Evolutionary conservation across 495 filamentous ascomycete genomes (phyloP).

Genomic region (Penicillium tannophilum): DNA sequence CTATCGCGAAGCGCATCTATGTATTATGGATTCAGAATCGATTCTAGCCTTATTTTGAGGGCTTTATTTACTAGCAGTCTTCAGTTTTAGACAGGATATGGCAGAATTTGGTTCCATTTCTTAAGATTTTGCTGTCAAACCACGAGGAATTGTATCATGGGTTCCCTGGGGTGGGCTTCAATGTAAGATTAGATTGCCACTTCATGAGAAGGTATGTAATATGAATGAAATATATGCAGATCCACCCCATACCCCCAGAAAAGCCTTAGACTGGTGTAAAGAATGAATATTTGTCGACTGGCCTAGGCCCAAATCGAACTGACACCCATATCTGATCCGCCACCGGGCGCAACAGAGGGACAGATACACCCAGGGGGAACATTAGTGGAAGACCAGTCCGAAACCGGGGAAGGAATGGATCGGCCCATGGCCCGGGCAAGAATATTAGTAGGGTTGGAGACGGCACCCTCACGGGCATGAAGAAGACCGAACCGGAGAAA

Average conservation of each 20-base stretch:
- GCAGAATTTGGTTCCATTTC: not conserved
- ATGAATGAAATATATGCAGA: not conserved
- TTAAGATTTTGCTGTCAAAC: not conserved
- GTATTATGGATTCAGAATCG: not conserved
- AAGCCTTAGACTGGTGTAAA: not conserved
- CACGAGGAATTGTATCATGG: not conserved
- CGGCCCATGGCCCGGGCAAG: conserved; percentile 29
- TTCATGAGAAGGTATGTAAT: not conserved
- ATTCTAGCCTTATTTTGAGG: not conserved
- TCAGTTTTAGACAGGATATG: too few species aligned
- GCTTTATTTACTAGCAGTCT: too few species aligned
- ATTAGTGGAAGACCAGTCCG: conserved; percentile 21
- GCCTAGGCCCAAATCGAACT: conserved; percentile 12
- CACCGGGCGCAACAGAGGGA: conserved; percentile 22
- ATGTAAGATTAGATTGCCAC: not conserved
- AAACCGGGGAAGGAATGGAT: conserved; percentile 18
- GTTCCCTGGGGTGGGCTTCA: not conserved
- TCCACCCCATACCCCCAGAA: not conserved
- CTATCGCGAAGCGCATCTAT: not conserved
- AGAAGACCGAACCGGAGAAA: conserved; percentile 83
- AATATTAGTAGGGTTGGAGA: conserved; percentile 17
- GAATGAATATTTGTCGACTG: not conserved
- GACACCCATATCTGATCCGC: conserved; percentile 12
- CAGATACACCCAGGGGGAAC: conserved; percentile 30
- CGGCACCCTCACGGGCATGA: conserved; percentile 36